These are phyloP conservation scores for Chrysosporium queenslandicum DNA, from an alignment of 2,329 filamentous ascomycete species.

Conservation along the genomic window DNA sequence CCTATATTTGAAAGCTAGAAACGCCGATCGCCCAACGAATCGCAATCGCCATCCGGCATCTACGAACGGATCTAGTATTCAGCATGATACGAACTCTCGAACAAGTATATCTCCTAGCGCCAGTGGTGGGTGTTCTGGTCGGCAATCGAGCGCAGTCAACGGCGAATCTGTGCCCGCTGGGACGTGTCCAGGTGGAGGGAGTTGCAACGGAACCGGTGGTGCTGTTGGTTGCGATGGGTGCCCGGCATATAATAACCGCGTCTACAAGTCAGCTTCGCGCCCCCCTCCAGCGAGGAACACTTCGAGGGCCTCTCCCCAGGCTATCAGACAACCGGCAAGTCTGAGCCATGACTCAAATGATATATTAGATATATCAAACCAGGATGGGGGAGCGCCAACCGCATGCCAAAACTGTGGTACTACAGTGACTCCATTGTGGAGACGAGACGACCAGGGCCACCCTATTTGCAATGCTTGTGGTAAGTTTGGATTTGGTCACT, in stretches of 20 bases:
- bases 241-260: slow-evolving; percentile 92
- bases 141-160: slow-evolving; percentile 26
- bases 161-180: slow-evolving; percentile 41
- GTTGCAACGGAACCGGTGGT: slow-evolving; percentile 91
- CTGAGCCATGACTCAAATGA: slow-evolving; percentile 18
- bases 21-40: slow-evolving; percentile 80
- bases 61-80: slow-evolving; percentile 18
- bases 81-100: slow-evolving; percentile 14
- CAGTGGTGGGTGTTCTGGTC: slow-evolving; percentile 26
- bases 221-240: slow-evolving; percentile 92
- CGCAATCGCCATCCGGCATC: slow-evolving; percentile 61
- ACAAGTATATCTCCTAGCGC: slow-evolving; percentile 24
- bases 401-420: slow-evolving; percentile 96
- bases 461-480: slow-evolving; percentile 98
- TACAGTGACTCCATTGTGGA: slow-evolving; percentile 92
- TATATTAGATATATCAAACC: slow-evolving; percentile 21
- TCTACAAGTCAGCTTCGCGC: slow-evolving; percentile 68
- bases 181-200: slow-evolving; percentile 90
- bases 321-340: slow-evolving; percentile 21
- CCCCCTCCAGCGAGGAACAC: slow-evolving; percentile 26
- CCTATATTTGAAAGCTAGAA: slow-evolving; percentile 85
- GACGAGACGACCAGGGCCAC: slow-evolving; percentile 84
- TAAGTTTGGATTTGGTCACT: slow-evolving; percentile 40
- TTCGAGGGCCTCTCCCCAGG: slow-evolving; percentile 24
- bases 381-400: slow-evolving; percentile 52